Evolutionary conservation across 306 rosid species (phyloP).

Genomic region (Coriaria nepalensis): DNA sequence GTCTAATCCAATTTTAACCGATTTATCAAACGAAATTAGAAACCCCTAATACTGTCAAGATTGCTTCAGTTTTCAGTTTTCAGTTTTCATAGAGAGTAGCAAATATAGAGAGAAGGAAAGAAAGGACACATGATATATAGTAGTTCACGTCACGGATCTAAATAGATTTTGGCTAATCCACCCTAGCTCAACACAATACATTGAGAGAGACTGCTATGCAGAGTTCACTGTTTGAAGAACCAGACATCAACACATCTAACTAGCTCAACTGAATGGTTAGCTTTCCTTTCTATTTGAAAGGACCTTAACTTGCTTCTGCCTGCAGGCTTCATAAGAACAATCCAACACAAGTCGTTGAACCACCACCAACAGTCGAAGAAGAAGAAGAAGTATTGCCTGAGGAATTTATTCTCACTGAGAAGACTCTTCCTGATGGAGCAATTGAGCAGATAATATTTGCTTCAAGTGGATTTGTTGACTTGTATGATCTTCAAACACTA

Average conservation of each 20-base stretch:
- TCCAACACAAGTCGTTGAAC: constrained; percentile 58
- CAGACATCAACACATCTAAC: constrained; percentile 4
- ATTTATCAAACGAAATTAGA: too few relatives aligned
- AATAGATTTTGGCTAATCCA: too few relatives aligned
- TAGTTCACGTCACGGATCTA: too few relatives aligned
- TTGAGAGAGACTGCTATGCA: neutral
- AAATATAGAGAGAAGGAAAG: too few relatives aligned
- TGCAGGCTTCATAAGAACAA: constrained; percentile 53
- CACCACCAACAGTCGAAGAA: constrained; percentile 37
- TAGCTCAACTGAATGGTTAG: constrained; percentile 5
- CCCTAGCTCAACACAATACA: too few relatives aligned
- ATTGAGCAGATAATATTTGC: constrained; percentile 79
- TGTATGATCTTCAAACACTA: constrained; percentile 83
- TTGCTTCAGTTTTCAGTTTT: too few relatives aligned
- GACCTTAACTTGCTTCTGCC: constrained; percentile 8
- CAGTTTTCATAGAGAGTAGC: too few relatives aligned
- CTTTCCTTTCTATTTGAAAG: constrained; percentile 7
- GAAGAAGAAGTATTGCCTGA: constrained; percentile 70
- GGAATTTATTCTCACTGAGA: constrained; percentile 80
- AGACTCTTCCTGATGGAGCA: constrained; percentile 63
- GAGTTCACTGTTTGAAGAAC: neutral
- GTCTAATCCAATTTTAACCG: too few relatives aligned
- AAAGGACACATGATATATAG: too few relatives aligned
- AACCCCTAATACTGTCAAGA: too few relatives aligned
- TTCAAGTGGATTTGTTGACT: constrained; percentile 76